phyloP scores from a whole-genome alignment of 805 yeast species.

The Debaryomyces hansenii region DNA sequence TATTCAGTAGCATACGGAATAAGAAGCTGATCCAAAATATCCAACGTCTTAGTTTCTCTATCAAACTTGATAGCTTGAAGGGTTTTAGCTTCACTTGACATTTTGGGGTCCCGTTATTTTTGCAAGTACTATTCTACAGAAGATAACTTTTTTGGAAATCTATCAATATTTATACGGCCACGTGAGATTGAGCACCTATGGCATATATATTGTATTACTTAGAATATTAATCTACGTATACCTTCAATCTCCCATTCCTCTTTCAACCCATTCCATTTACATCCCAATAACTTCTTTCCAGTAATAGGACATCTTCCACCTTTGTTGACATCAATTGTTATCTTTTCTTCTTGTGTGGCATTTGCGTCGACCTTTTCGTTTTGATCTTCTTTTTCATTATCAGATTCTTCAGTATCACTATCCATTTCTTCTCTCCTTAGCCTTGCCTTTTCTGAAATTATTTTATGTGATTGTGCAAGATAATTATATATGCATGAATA shows the following conservation, averaged over 20 bases:
- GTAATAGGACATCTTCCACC: conserved; percentile 87
- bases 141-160: too few species aligned
- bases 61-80: conserved; percentile 69
- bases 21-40: conserved; percentile 75
- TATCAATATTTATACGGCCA: neutral
- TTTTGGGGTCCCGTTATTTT: neutral
- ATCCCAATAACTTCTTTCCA: conserved; percentile 67
- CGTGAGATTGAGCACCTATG: neutral
- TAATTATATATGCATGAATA: conserved; percentile 78
- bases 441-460: conserved; percentile 16
- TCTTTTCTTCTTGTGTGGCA: neutral
- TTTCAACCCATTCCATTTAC: conserved; percentile 57
- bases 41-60: conserved; percentile 43
- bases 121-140: neutral
- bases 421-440: conserved; percentile 9
- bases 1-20: conserved; percentile 81
- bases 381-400: conserved; percentile 9
- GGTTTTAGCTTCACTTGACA: conserved; percentile 13
- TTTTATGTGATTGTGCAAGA: conserved; percentile 48
- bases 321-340: conserved; percentile 29
- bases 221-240: conserved; percentile 70
- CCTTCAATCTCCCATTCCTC: conserved; percentile 76
- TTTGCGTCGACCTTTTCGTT: conserved; percentile 2
- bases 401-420: conserved; percentile 12
- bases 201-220: conserved; percentile 6